Conservation (phyloP, 352 stramenopile genomes). For the Phytophthora idaei region DNA sequence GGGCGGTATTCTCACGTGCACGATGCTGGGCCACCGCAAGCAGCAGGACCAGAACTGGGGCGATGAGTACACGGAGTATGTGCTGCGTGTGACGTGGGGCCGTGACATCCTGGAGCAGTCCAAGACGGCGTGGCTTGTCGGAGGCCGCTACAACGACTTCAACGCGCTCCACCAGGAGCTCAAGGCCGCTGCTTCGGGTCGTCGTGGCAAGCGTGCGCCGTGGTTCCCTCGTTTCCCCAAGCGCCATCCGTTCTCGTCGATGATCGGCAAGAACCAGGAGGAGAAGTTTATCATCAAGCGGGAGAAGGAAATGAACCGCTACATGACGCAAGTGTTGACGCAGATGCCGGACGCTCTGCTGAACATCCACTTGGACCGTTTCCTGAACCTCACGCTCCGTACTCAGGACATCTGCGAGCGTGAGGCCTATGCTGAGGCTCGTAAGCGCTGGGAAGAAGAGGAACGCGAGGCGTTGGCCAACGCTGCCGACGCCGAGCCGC, state of each 20-base stretch:
- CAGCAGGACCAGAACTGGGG: slow-evolving; percentile 91
- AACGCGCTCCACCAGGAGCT: slow-evolving; percentile 90
- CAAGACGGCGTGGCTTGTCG: slow-evolving; percentile 89
- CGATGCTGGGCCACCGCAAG: slow-evolving; percentile 88
- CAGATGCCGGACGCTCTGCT: slow-evolving; percentile 89
- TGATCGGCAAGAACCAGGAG: slow-evolving; percentile 92
- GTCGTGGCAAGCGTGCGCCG: slow-evolving; percentile 84
- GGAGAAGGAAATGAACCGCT: slow-evolving; percentile 91
- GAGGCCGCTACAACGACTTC: slow-evolving; percentile 91
- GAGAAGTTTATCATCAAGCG: slow-evolving; percentile 93
- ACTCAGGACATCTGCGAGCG: slow-evolving; percentile 89
- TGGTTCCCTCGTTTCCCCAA: slow-evolving; percentile 92
- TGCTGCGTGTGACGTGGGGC: slow-evolving; percentile 87
- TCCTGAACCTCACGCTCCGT: slow-evolving; percentile 88
- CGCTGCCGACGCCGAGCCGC: slow-evolving; percentile 80
- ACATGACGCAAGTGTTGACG: slow-evolving; percentile 91
- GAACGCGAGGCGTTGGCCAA: slow-evolving; percentile 87
- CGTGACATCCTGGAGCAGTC: slow-evolving; percentile 89
- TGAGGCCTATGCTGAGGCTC: slow-evolving; percentile 86
- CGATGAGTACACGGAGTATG: slow-evolving; percentile 91
- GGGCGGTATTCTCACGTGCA: slow-evolving; percentile 89
- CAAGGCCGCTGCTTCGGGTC: slow-evolving; percentile 82
- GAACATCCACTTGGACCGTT: slow-evolving; percentile 91
- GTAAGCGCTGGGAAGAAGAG: slow-evolving; percentile 89
- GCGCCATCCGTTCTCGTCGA: slow-evolving; percentile 89